Evolutionary conservation across 2,329 filamentous ascomycete genomes (phyloP), one percentile per base, ranked within the genome.

Genomic region (Hypoxylon sp.): DNA sequence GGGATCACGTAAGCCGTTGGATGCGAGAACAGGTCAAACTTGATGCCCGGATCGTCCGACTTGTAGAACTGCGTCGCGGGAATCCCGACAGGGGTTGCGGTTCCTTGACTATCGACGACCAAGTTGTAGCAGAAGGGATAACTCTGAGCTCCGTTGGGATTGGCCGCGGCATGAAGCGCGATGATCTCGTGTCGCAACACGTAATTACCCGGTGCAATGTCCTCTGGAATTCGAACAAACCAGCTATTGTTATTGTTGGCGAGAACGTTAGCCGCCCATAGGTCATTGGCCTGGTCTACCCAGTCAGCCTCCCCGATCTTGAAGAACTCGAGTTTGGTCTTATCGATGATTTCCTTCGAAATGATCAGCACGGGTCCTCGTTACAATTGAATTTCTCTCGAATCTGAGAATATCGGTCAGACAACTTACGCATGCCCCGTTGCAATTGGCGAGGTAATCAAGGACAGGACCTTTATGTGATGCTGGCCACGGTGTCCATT

Each of bases 71-170:
- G 69, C 11, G 77, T 81, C 46, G 78, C 81, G 12, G 73, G 65
- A 16, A 73, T 74, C 46, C 81, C 81, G 21, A 65, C 59, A 5
- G 74, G 73, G 52, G 69, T 72, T 35, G 72, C 75, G 44, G 78
- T 76, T 26, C 80, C 78, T 13, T 68, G 67, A 44, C 80, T 78
- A 29, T 75, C 78, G 57, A 84, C 72, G 57, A 80, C 73, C 49
- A 85, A 66, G 71, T 85, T 83, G 65, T 81, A 71, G 66, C 82
- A 78, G 60, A 78, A 75, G 21, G 75, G 76, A 62, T 79, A 79
- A 62, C 74, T 73, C 66, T 79, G 75, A 25, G 76, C 75, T 8
- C 76, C 75, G 57, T 75, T 67, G 27, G 60, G 41, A 27, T 75
- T 68, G 2, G 61, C 69, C 11, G 78, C 77, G 23, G 69, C 72